Conservation (phyloP, 2,329 filamentous ascomycete genomes). For the Exophiala dermatitidis region DNA sequence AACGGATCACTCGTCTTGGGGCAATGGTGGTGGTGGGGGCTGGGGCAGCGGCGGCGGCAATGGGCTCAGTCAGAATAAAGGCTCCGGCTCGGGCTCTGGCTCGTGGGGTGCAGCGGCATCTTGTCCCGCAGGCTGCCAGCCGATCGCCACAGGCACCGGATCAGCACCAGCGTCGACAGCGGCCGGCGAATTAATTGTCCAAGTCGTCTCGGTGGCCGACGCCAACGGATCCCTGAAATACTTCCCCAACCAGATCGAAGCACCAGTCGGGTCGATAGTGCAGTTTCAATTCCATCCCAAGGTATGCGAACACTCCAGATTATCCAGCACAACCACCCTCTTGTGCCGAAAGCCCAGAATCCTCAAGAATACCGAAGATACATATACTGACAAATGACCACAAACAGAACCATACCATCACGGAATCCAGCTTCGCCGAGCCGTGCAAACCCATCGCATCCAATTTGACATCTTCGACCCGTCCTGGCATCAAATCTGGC, state of each 20-base stretch:
- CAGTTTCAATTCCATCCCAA: constrained; percentile 47
- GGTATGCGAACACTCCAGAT: constrained; percentile 28
- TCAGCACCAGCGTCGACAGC: constrained; percentile 9
- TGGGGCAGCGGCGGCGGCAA: neutral
- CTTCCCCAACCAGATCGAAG: constrained; percentile 59
- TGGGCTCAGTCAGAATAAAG: neutral
- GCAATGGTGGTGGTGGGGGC: neutral
- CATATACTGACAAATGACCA: neutral
- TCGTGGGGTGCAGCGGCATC: constrained; percentile 11
- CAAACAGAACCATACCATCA: constrained; percentile 65
- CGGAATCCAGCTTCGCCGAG: constrained; percentile 65
- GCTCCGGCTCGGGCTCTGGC: neutral
- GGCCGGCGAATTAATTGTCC: constrained; percentile 38
- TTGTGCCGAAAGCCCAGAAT: neutral
- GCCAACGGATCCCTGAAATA: constrained; percentile 51
- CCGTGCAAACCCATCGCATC: constrained; percentile 58
- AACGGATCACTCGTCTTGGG: constrained; percentile 6
- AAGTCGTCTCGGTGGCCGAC: constrained; percentile 60
- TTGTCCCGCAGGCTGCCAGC: constrained; percentile 19
- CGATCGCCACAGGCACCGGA: constrained; percentile 4
- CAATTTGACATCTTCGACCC: constrained; percentile 35
- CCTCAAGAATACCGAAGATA: neutral
- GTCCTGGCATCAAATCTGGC: constrained; percentile 50
- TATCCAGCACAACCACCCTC: neutral
- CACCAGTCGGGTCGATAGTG: constrained; percentile 49